Evolutionary conservation across 495 filamentous ascomycete species (phyloP).

Genomic region (Cairneyella variabilis): DNA sequence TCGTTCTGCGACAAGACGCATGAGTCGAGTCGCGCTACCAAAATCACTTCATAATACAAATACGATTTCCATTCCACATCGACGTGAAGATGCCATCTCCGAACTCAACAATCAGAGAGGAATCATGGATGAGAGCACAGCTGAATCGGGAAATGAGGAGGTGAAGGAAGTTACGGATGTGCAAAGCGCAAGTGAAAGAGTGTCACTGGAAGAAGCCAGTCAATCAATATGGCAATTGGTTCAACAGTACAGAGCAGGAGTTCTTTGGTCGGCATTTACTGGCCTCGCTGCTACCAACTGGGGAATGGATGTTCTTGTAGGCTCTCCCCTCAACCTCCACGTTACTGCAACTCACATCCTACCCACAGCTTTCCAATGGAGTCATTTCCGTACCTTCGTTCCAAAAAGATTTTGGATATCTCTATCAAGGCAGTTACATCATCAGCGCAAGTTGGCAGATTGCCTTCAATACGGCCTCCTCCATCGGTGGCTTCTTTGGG

Average conservation of each 20-base stretch:
- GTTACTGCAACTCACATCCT: not conserved
- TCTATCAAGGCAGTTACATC: conserved; percentile 27
- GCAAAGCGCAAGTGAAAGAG: not conserved
- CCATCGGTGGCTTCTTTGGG: conserved; percentile 14
- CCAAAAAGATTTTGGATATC: conserved; percentile 38
- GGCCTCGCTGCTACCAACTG: conserved; percentile 4
- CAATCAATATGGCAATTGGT: conserved; percentile 24
- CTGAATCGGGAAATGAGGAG: not conserved
- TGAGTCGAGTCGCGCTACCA: not conserved
- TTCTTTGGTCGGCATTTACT: conserved; percentile 21
- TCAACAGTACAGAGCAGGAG: conserved; percentile 33
- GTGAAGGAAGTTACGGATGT: not conserved
- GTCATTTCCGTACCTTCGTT: conserved; percentile 33
- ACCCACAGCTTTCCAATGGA: conserved; percentile 26
- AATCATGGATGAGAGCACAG: not conserved
- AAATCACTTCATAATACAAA: not conserved
- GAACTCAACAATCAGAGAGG: not conserved
- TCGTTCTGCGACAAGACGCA: conserved; percentile 1
- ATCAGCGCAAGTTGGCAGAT: conserved; percentile 15
- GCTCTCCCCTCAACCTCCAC: not conserved
- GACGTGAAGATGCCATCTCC: not conserved
- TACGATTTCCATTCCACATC: not conserved
- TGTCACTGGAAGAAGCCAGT: not conserved
- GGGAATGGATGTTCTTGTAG: conserved; percentile 19
- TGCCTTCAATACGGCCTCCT: conserved; percentile 14